A percentile compares a stretch with the other conserved stretches of the same genome.
These are phyloP conservation scores for Psilocybe tampanensis DNA, from an alignment of 768 basidiomycete genomes.

Conservation along the genomic window DNA sequence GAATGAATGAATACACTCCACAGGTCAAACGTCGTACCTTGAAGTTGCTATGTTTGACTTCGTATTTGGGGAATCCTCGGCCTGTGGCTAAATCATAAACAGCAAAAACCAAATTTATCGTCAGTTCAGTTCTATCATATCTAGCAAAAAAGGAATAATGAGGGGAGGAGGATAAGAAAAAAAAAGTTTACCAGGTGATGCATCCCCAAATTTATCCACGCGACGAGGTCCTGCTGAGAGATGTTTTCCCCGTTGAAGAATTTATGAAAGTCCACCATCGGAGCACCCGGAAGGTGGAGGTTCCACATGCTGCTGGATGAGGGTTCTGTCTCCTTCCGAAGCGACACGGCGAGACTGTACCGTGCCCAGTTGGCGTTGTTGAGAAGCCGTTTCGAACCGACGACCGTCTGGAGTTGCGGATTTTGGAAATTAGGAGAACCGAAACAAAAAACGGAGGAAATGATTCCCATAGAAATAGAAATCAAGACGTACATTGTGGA, in stretches of 20 bases:
- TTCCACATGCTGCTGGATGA: slow-evolving; percentile 63
- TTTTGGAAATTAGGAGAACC: not conserved
- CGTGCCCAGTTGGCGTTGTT: slow-evolving; percentile 71
- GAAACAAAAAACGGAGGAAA: not conserved
- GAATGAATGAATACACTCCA: not conserved
- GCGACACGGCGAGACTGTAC: slow-evolving; percentile 60
- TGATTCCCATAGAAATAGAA: not conserved
- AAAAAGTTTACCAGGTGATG: slow-evolving; percentile 53
- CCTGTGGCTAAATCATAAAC: slow-evolving; percentile 51
- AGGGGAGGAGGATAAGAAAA: not conserved
- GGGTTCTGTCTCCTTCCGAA: slow-evolving; percentile 63
- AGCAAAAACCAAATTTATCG: not conserved
- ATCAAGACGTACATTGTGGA: slow-evolving; percentile 43
- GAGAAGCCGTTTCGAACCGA: slow-evolving; percentile 59
- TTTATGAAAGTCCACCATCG: slow-evolving; percentile 58
- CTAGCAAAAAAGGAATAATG: not conserved
- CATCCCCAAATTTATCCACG: slow-evolving; percentile 68
- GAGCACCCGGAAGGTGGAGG: slow-evolving; percentile 57
- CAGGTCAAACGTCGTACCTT: slow-evolving; percentile 35
- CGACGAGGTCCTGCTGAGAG: slow-evolving; percentile 65
- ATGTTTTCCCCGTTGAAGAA: slow-evolving; percentile 69
- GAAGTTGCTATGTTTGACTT: slow-evolving; percentile 58
- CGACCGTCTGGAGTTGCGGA: slow-evolving; percentile 57
- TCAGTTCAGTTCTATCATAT: no score
- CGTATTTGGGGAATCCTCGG: slow-evolving; percentile 67